Evolutionary conservation across 2,329 filamentous ascomycete species (phyloP).

Genomic region (Verticillium longisporum): DNA sequence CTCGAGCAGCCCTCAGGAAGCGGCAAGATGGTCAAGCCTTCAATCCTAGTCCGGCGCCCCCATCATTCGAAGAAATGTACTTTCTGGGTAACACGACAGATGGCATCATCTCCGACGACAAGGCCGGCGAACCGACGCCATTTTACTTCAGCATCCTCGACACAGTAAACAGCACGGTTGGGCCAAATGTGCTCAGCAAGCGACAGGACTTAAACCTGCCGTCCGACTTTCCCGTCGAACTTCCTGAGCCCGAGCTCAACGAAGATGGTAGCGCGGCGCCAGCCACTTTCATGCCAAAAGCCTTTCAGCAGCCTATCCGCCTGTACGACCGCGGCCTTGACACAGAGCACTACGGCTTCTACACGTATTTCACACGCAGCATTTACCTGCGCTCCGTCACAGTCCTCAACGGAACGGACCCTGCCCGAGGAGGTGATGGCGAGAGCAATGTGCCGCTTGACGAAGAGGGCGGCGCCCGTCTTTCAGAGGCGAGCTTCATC

Average conservation of each 20-base stretch:
- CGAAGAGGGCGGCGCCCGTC: slow-evolving; percentile 44
- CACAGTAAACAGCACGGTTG: slow-evolving; percentile 28
- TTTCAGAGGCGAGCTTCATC: slow-evolving; percentile 46
- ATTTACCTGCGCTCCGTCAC: slow-evolving; percentile 67
- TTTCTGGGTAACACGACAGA: slow-evolving; percentile 88
- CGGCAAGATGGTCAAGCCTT: slow-evolving; percentile 26
- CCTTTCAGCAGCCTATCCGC: slow-evolving; percentile 69
- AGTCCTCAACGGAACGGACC: slow-evolving; percentile 34
- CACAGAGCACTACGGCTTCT: slow-evolving; percentile 90
- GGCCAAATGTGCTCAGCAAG: slow-evolving; percentile 17
- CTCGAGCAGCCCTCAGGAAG: slow-evolving; percentile 7
- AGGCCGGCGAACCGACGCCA: slow-evolving; percentile 79
- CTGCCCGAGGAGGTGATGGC: slow-evolving; percentile 5
- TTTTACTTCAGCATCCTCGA: slow-evolving; percentile 75
- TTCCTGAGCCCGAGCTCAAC: slow-evolving; percentile 58
- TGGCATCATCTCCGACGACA: slow-evolving; percentile 54
- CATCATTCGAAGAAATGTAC: slow-evolving; percentile 61
- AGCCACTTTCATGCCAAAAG: slow-evolving; percentile 64
- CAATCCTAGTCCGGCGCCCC: slow-evolving; percentile 48
- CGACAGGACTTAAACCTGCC: slow-evolving; percentile 17
- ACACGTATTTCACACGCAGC: slow-evolving; percentile 82
- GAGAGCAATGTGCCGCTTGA: slow-evolving; percentile 39
- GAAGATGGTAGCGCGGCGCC: slow-evolving; percentile 66
- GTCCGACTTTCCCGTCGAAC: slow-evolving; percentile 15
- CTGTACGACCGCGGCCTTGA: slow-evolving; percentile 76